phyloP scores from a whole-genome alignment of 768 basidiomycete species.

The Agaricus blazei region DNA sequence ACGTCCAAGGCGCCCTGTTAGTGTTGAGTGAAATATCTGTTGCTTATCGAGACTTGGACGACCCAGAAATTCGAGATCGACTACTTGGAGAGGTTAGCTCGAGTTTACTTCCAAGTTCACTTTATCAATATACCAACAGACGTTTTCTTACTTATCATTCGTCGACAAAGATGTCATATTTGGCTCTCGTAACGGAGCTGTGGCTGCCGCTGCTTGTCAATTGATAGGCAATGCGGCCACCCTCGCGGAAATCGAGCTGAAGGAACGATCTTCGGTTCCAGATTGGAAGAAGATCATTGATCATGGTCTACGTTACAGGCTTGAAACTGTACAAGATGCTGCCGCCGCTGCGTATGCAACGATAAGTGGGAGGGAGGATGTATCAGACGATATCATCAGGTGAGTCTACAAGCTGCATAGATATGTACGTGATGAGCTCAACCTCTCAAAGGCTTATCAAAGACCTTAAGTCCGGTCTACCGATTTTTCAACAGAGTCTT shows the following conservation, averaged over 20 bases:
- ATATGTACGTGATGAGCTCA: conserved; percentile 1
- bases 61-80: conserved; percentile 26
- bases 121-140: conserved; percentile 34
- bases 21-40: conserved; percentile 68
- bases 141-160: conserved; percentile 52
- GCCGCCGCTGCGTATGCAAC: conserved; percentile 65
- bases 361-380: conserved; percentile 68
- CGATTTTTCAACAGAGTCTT: conserved; percentile 66
- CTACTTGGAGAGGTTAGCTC: conserved; percentile 43
- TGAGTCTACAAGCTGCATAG: conserved; percentile 40
- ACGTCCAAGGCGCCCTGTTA: conserved; percentile 80
- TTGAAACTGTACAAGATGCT: conserved; percentile 62
- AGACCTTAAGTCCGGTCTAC: conserved; percentile 49
- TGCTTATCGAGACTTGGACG: conserved; percentile 39
- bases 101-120: background rate
- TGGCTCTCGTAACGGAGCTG: conserved; percentile 63
- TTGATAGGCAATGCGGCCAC: conserved; percentile 66
- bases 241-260: conserved; percentile 41
- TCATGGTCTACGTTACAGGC: conserved; percentile 65
- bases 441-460: conserved; percentile 47
- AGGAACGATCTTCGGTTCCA: conserved; percentile 38
- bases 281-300: conserved; percentile 71
- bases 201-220: conserved; percentile 67
- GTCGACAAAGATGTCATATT: conserved; percentile 58
- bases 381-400: conserved; percentile 62